Evolutionary conservation across 768 basidiomycete species (phyloP).

Genomic region (Kwoniella dendrophila): DNA sequence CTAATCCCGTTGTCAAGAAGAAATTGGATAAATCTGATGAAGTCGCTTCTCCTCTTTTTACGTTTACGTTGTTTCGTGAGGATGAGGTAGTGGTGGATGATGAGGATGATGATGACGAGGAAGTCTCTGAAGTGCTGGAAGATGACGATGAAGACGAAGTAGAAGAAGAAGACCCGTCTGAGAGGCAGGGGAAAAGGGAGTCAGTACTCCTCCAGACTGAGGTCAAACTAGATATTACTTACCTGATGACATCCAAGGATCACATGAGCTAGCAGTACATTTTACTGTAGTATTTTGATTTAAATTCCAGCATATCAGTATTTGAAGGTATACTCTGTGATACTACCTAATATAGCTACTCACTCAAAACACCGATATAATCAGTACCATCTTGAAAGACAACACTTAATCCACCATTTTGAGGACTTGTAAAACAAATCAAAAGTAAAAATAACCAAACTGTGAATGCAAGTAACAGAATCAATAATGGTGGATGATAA

Average conservation of each 20-base stretch:
- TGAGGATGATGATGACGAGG: background rate
- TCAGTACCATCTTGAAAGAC: constrained; percentile 10
- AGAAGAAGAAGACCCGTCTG: background rate
- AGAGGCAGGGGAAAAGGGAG: too few species aligned
- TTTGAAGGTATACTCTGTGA: background rate
- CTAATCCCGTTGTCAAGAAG: constrained; percentile 25
- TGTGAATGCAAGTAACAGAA: constrained; percentile 5
- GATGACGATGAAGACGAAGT: background rate
- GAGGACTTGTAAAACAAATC: constrained; percentile 16
- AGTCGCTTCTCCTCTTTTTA: background rate
- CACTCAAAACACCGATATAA: constrained; percentile 24
- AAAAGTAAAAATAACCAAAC: constrained; percentile 10
- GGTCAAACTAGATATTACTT: background rate
- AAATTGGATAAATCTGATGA: constrained; percentile 12
- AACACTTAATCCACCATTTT: constrained; percentile 18
- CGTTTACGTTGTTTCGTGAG: background rate
- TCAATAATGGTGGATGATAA: constrained; percentile 19
- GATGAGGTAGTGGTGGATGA: background rate
- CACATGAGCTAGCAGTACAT: constrained; percentile 12
- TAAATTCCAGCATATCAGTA: background rate
- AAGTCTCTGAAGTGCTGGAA: background rate
- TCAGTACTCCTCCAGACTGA: too few species aligned
- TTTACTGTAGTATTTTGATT: too few species aligned
- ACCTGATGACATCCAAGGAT: constrained; percentile 22
- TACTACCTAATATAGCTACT: background rate